These are phyloP conservation scores for Fonsecaea nubica DNA, from an alignment of 2,329 filamentous ascomycete genomes.

Conservation along the genomic window DNA sequence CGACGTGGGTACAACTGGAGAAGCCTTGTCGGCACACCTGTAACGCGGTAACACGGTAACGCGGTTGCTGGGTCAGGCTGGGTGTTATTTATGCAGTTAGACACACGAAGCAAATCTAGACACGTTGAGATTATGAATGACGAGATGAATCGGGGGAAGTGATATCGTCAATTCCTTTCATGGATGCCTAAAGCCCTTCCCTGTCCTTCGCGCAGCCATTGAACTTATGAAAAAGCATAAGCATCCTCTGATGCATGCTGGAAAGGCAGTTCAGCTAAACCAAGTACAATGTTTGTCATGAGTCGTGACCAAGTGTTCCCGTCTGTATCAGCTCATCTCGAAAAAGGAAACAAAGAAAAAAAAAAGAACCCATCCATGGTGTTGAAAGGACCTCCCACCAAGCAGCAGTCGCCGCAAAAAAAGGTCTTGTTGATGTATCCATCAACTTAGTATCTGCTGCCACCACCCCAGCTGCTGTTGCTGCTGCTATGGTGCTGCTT, in stretches of 20 bases:
- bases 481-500: constrained; percentile 41
- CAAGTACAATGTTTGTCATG: constrained; percentile 15
- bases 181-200: not conserved
- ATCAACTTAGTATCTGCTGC: constrained; percentile 31
- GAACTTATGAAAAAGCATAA: not conserved
- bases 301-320: constrained; percentile 12
- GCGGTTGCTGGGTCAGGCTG: too few species aligned
- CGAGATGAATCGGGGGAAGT: not conserved
- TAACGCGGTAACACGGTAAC: not conserved
- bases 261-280: not conserved
- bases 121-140: not conserved
- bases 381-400: not conserved
- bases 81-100: too few species aligned
- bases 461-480: constrained; percentile 38
- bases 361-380: not conserved
- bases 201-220: not conserved
- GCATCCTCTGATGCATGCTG: not conserved
- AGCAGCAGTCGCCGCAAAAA: not conserved
- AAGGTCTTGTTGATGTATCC: not conserved
- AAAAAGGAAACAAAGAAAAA: not conserved
- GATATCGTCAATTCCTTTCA: not conserved
- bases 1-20: not conserved
- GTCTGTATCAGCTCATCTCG: constrained; percentile 4
- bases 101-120: not conserved
- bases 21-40: not conserved